These are phyloP conservation scores for Aspergillus glaucus DNA, from an alignment of 2,329 filamentous ascomycete species.

Conservation along the genomic window DNA sequence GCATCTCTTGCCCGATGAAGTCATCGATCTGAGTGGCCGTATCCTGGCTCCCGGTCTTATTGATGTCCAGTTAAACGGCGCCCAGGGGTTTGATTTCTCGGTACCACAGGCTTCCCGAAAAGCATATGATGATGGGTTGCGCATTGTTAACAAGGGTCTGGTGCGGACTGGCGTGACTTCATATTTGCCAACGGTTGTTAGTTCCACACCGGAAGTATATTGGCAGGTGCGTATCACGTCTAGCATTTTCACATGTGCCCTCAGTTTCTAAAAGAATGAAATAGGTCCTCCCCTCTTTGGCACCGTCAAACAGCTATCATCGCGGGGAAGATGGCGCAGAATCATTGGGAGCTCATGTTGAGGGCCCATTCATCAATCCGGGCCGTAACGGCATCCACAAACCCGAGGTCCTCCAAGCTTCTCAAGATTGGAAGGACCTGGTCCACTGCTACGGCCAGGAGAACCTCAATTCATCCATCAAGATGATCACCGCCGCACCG, in stretches of 20 bases:
- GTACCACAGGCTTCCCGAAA: slow-evolving; percentile 59
- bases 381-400: slow-evolving; percentile 85
- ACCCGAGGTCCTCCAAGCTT: slow-evolving; percentile 61
- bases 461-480: slow-evolving; percentile 58
- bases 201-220: slow-evolving; percentile 74
- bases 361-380: slow-evolving; percentile 80
- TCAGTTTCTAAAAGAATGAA: neutral
- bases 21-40: slow-evolving; percentile 72
- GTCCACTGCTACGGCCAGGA: slow-evolving; percentile 54
- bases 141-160: slow-evolving; percentile 63
- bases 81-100: slow-evolving; percentile 89
- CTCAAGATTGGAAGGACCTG: slow-evolving; percentile 55
- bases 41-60: slow-evolving; percentile 83
- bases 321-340: slow-evolving; percentile 65
- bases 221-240: slow-evolving; percentile 50
- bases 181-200: slow-evolving; percentile 73
- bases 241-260: neutral
- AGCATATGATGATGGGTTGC: slow-evolving; percentile 66
- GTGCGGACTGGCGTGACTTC: slow-evolving; percentile 78
- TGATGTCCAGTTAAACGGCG: slow-evolving; percentile 86
- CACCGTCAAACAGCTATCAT: slow-evolving; percentile 59
- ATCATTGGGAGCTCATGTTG: slow-evolving; percentile 82
- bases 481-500: slow-evolving; percentile 80
- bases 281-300: slow-evolving; percentile 66
- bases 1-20: slow-evolving; percentile 57